A percentile compares a stretch with the other conserved stretches of the same genome.
Evolutionary conservation across 2,329 filamentous ascomycete genomes (phyloP).

Genomic region (Fusarium euwallaceae): DNA sequence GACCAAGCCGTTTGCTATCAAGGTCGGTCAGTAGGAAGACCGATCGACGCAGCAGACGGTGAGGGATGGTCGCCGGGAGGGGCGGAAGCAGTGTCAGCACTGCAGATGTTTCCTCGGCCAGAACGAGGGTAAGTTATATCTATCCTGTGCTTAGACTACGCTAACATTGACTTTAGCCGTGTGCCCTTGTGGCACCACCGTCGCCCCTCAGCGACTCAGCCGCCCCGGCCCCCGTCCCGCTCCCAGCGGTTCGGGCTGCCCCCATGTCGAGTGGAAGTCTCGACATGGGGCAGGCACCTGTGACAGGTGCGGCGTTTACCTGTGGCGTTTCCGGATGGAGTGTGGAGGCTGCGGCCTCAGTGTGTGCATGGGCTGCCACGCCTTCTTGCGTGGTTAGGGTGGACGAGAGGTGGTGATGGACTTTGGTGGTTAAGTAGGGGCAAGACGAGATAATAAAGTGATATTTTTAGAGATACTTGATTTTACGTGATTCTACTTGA

Average conservation of each 20-base stretch:
- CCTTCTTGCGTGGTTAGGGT: not conserved
- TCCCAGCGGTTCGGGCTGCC: not conserved
- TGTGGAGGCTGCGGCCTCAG: not conserved
- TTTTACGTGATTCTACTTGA: not conserved
- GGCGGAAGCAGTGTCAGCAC: not conserved
- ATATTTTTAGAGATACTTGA: not conserved
- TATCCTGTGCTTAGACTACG: not conserved
- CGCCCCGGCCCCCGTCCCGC: not conserved
- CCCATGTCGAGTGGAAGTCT: not conserved
- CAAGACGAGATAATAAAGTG: not conserved
- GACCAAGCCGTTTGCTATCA: not conserved
- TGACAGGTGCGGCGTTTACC: not conserved
- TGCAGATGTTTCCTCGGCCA: not conserved
- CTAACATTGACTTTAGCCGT: not conserved
- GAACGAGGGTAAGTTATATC: not conserved
- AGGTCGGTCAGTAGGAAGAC: not conserved
- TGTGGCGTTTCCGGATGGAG: not conserved
- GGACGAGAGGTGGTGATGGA: not conserved
- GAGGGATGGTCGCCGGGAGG: not conserved
- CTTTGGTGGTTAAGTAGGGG: not conserved
- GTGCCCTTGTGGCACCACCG: not conserved
- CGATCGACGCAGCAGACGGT: not conserved
- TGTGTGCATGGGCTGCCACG: not conserved
- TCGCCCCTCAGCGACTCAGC: not conserved
- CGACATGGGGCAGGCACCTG: not conserved